Conservation (phyloP, 176 grass and related monocot species). For the Avena sativa region DNA sequence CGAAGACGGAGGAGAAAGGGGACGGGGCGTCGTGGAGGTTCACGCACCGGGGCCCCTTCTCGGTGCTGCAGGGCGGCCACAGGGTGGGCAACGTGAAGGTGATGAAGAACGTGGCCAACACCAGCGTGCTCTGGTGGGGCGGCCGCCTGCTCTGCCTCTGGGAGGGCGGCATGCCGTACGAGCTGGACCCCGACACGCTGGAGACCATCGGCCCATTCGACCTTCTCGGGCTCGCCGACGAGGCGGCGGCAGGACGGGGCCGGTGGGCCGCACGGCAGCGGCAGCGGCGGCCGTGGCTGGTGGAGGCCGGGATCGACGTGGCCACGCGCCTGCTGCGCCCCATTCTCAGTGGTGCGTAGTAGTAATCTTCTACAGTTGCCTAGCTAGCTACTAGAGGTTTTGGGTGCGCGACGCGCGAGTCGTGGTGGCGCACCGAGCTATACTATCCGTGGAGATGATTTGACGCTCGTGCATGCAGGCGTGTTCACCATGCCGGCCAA, state of each 20-base stretch:
- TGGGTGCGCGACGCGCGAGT: background rate
- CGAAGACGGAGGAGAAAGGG: slow-evolving; percentile 71
- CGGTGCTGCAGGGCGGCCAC: slow-evolving; percentile 71
- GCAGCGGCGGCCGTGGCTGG: slow-evolving; percentile 33
- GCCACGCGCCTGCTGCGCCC: slow-evolving; percentile 69
- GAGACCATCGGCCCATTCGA: slow-evolving; percentile 73
- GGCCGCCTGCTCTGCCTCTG: slow-evolving; percentile 83
- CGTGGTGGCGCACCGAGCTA: background rate
- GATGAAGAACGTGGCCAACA: slow-evolving; percentile 99
- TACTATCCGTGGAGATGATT: background rate
- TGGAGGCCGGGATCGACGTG: slow-evolving; percentile 57
- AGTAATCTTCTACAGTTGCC: background rate
- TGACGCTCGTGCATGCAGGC: slow-evolving; percentile 58
- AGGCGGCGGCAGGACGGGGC: background rate
- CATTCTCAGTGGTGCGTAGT: slow-evolving; percentile 55
- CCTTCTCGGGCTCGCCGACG: slow-evolving; percentile 38
- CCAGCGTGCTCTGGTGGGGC: slow-evolving; percentile 80
- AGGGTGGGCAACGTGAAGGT: slow-evolving; percentile 91
- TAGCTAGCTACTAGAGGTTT: background rate
- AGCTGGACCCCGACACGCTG: slow-evolving; percentile 66
- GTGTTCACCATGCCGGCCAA: slow-evolving; percentile 81
- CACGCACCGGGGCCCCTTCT: slow-evolving; percentile 95
- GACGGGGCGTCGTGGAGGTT: slow-evolving; percentile 66
- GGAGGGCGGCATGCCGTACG: slow-evolving; percentile 94
- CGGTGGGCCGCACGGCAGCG: background rate